Conservation (phyloP, 2,329 filamentous ascomycete genomes). For the Tolypocladium paradoxum region DNA sequence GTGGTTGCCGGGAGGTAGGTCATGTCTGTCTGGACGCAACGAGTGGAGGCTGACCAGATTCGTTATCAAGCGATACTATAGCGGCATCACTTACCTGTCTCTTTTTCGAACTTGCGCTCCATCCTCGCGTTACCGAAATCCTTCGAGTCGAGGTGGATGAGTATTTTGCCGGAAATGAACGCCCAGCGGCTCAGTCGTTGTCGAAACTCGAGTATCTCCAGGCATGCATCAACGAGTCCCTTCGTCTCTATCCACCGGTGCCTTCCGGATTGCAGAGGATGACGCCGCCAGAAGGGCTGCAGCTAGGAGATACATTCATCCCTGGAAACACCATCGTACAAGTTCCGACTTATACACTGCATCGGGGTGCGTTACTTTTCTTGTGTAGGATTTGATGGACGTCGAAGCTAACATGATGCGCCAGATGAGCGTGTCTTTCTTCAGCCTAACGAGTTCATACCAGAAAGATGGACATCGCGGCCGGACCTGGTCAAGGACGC, state of each 20-base stretch:
- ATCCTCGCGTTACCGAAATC: conserved; percentile 12
- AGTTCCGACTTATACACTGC: conserved; percentile 7
- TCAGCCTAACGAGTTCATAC: conserved; percentile 16
- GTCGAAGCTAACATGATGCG: too few relatives aligned
- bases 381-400: too few relatives aligned
- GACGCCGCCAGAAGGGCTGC: conserved; percentile 25
- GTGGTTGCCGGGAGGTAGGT: conserved; percentile 20
- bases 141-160: conserved; percentile 25
- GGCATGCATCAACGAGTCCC: conserved; percentile 27
- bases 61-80: conserved; percentile 22
- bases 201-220: conserved; percentile 18
- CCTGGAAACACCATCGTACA: conserved; percentile 24
- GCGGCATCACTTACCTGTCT: conserved; percentile 20
- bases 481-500: conserved; percentile 14
- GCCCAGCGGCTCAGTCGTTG: conserved; percentile 8
- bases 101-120: conserved; percentile 22
- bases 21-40: neutral
- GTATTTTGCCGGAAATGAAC: conserved; percentile 5
- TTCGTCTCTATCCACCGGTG: conserved; percentile 26
- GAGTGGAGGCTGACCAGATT: neutral
- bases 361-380: conserved; percentile 3
- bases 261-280: conserved; percentile 21
- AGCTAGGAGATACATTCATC: conserved; percentile 19
- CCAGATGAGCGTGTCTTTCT: conserved; percentile 9
- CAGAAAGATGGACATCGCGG: conserved; percentile 22